phyloP scores from a whole-genome alignment of 768 basidiomycete genomes.

The Auricularia cornea region DNA sequence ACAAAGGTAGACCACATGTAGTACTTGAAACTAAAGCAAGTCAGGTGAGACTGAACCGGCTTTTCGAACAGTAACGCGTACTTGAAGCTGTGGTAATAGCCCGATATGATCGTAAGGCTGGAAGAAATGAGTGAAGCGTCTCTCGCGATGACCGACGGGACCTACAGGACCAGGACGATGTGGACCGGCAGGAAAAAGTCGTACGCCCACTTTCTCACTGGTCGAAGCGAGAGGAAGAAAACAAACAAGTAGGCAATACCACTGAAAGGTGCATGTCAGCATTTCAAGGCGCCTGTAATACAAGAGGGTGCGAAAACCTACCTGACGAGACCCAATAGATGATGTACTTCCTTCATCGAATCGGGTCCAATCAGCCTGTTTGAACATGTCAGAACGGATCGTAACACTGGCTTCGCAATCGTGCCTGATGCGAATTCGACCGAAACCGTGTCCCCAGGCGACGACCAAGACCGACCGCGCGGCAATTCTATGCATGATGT shows the following conservation, averaged over 20 bases:
- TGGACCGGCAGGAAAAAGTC: slow-evolving; percentile 30
- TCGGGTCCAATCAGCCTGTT: not conserved
- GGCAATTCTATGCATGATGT: slow-evolving; percentile 38
- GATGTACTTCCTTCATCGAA: not conserved
- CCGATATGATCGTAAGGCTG: not conserved
- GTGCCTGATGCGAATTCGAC: slow-evolving; percentile 9
- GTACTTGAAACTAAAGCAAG: slow-evolving; percentile 16
- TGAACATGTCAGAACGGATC: not conserved
- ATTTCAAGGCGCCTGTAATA: not conserved
- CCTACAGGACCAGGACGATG: slow-evolving; percentile 20
- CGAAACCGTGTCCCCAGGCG: slow-evolving; percentile 37
- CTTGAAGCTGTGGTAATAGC: not conserved
- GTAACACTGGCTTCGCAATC: not conserved
- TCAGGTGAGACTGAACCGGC: not conserved
- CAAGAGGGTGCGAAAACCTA: not conserved
- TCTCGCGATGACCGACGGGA: not conserved
- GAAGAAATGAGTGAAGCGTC: not conserved
- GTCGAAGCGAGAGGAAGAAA: slow-evolving; percentile 29
- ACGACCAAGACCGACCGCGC: slow-evolving; percentile 34
- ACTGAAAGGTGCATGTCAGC: not conserved
- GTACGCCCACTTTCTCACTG: slow-evolving; percentile 32
- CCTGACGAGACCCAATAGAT: not conserved
- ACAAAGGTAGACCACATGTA: slow-evolving; percentile 41
- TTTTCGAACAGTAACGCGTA: too few species aligned
- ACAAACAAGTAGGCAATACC: slow-evolving; percentile 1